Base-by-base conservation (phyloP, 768 basidiomycete species). In the Hortiboletus campestris region DNA sequence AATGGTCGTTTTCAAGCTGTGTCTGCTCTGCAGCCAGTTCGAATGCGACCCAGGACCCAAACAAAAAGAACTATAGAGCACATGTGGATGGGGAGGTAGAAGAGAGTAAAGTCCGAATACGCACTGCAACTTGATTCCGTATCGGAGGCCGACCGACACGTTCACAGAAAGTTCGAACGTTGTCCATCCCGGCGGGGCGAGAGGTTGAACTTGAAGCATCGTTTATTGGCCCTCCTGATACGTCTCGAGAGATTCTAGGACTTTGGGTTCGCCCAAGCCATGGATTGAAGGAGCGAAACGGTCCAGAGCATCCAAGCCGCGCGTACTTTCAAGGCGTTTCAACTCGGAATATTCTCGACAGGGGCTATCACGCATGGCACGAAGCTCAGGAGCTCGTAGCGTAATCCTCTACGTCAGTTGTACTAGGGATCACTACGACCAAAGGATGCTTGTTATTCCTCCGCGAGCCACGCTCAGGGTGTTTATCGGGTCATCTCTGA, bases 1-100 rank as follows among this genome's bases (percentile, higher is more conserved):
- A 85, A 34, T 74, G 65, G n/a, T 80, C 81, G 10, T 87, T 88
- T 48, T 88, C 86, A 14, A 80, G 58, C 53, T 84, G 80, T 2
- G 86, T 88, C 48, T 74, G 66, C 35, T 75, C 70, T 12, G 84
- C 83, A 11, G 84, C 83, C 46, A 80, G 70, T 14, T 75, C 69
- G 59, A 83, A 83, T 14, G 73, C 76, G 3, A 77, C 57, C 42
- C 74, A 72, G 5, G 84, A 80, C 5, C 80, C 81, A 42, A 77
- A 66, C 4, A 81, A 50, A 31, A 80, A 73, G 63, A 87, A 85
- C 88, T 89, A 2, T 6, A 4, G 14, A 11, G 17, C 25, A 17
- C 14, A 28, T 6, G 13, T 34, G 2, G 13, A 38, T 16, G 44
- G 49, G 22, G 38, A 34, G n/a, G 34, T 17, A 44, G 10, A 4